phyloP scores from a whole-genome alignment of 2,329 filamentous ascomycete species.

The Blastomyces emzantsi region DNA sequence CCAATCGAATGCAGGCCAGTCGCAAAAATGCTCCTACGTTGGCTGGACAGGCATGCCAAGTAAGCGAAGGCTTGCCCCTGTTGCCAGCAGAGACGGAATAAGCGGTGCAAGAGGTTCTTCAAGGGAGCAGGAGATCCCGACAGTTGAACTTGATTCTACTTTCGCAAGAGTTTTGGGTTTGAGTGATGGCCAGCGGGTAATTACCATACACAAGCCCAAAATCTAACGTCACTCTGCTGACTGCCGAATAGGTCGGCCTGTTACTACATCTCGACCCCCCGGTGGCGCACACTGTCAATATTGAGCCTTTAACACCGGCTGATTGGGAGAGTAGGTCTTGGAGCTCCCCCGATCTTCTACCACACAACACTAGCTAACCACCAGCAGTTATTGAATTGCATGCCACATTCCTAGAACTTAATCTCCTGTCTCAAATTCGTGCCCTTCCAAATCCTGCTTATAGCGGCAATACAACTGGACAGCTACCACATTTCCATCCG shows the following conservation, averaged over 20 bases:
- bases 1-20: constrained; percentile 38
- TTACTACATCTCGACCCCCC: constrained; percentile 81
- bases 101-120: constrained; percentile 48
- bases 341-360: constrained; percentile 11
- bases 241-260: constrained; percentile 44
- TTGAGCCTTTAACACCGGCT: constrained; percentile 87
- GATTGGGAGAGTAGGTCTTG: constrained; percentile 74
- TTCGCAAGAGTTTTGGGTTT: constrained; percentile 70
- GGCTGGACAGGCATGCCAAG: constrained; percentile 99
- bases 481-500: constrained; percentile 57
- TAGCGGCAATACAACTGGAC: constrained; percentile 41
- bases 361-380: constrained; percentile 13
- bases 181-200: constrained; percentile 70
- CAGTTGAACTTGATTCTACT: constrained; percentile 80
- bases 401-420: constrained; percentile 89
- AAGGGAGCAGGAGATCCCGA: constrained; percentile 65
- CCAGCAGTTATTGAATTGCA: constrained; percentile 76
- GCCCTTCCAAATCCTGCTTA: constrained; percentile 80
- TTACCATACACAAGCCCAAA: constrained; percentile 16
- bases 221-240: constrained; percentile 18
- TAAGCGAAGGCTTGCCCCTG: constrained; percentile 66
- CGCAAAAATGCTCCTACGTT: constrained; percentile 66
- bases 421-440: constrained; percentile 85
- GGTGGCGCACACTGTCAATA: constrained; percentile 86
- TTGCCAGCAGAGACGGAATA: constrained; percentile 66